These are phyloP conservation scores for Acmispon strigosus DNA, from an alignment of 306 rosid genomes.

Conservation along the genomic window DNA sequence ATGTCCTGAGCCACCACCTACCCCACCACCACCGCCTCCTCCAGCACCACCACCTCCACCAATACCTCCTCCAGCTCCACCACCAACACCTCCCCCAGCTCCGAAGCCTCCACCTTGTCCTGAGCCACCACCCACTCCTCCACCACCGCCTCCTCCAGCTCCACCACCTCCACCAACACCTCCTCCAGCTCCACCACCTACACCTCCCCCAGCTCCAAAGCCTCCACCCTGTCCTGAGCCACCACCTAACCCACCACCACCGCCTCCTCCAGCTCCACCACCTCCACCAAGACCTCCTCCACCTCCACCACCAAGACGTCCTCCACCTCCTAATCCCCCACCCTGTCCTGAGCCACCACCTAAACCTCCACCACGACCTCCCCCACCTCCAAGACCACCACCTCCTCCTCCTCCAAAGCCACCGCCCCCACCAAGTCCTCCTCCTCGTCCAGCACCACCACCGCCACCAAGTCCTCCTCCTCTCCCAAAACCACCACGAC, in stretches of 20 bases:
- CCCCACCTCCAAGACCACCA: constrained; percentile 20
- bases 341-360: constrained; percentile 38
- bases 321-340: constrained; percentile 32
- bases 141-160: constrained; percentile 42
- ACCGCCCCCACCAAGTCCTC: constrained; percentile 18
- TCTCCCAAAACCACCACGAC: constrained; percentile 22
- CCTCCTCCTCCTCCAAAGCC: constrained; percentile 17
- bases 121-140: constrained; percentile 32
- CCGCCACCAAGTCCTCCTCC: neutral
- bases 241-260: constrained; percentile 26
- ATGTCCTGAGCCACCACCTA: constrained; percentile 45
- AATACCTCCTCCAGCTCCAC: constrained; percentile 8
- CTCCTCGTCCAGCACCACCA: constrained; percentile 1
- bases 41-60: constrained; percentile 28
- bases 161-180: constrained; percentile 25
- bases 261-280: constrained; percentile 8
- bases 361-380: constrained; percentile 28
- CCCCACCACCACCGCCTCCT: constrained; percentile 32
- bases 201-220: constrained; percentile 30
- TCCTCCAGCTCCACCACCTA: constrained; percentile 28
- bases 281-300: constrained; percentile 23
- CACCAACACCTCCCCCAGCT: constrained; percentile 32
- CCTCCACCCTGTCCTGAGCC: constrained; percentile 39
- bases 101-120: constrained; percentile 38
- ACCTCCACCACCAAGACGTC: constrained; percentile 29